phyloP scores from a whole-genome alignment of 2,329 filamentous ascomycete genomes.

The Thelonectria olida region DNA sequence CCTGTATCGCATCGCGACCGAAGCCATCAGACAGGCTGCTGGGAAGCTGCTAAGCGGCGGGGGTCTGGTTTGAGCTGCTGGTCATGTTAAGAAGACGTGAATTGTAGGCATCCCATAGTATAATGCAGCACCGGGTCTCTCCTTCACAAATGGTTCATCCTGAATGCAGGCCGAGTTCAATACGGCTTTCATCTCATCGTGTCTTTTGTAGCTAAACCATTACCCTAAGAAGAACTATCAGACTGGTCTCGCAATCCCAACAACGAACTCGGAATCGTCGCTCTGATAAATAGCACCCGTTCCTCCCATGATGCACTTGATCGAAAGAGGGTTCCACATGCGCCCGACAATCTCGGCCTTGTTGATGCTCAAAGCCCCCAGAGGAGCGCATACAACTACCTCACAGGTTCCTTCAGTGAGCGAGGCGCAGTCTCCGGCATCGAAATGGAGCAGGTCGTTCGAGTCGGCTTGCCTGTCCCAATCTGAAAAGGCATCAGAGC shows the following conservation, averaged over 20 bases:
- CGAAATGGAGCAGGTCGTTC: constrained; percentile 14
- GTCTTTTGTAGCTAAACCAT: too few relatives aligned
- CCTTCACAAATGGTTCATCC: background rate
- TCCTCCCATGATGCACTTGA: constrained; percentile 33
- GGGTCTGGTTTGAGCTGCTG: constrained; percentile 12
- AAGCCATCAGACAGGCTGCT: constrained; percentile 47
- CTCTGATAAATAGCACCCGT: constrained; percentile 34
- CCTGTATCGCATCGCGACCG: constrained; percentile 53
- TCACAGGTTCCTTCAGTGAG: constrained; percentile 15
- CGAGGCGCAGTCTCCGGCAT: constrained; percentile 24
- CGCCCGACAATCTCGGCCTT: constrained; percentile 23
- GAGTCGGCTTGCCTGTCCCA: constrained; percentile 22
- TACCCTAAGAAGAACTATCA: background rate
- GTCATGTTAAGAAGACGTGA: background rate
- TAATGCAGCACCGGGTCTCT: background rate
- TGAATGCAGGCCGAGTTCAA: too few relatives aligned
- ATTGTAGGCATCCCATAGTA: too few relatives aligned
- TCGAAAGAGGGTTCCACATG: constrained; percentile 37
- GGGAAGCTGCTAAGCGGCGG: constrained; percentile 42
- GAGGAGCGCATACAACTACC: constrained; percentile 30
- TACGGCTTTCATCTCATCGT: background rate
- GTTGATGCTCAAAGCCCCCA: background rate
- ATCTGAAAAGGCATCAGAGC: constrained; percentile 27
- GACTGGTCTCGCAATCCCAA: constrained; percentile 23
- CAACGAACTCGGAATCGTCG: constrained; percentile 21